phyloP scores from a whole-genome alignment of 768 basidiomycete genomes.

The Rhodotorula kratochvilovae region DNA sequence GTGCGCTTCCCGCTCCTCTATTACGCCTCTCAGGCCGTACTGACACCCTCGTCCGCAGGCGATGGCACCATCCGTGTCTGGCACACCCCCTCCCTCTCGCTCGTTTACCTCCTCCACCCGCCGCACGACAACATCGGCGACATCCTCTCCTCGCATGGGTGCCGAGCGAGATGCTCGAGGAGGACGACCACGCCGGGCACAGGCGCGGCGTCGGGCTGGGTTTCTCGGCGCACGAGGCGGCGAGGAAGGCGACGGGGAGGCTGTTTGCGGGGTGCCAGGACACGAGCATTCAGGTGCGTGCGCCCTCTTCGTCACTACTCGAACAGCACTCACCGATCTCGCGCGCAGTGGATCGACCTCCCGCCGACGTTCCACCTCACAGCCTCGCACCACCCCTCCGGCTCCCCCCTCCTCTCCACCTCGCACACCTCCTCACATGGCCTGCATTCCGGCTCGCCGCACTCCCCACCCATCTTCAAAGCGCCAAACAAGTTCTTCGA shows the following conservation, averaged over 20 bases:
- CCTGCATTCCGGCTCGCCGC: constrained; percentile 10
- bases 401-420: background rate
- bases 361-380: constrained; percentile 27
- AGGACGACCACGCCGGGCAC: background rate
- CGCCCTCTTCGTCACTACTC: rapidly evolving
- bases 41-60: constrained; percentile 26
- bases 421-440: background rate
- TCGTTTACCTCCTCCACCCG: constrained; percentile 48
- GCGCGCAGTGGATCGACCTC: constrained; percentile 37
- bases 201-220: background rate
- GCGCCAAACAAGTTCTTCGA: constrained; percentile 43
- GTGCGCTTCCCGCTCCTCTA: constrained; percentile 24
- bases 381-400: background rate
- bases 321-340: rapidly evolving
- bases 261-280: constrained; percentile 35
- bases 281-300: constrained; percentile 27
- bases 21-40: background rate
- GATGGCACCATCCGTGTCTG: constrained; percentile 49
- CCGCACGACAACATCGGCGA: constrained; percentile 50
- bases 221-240: background rate
- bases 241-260: constrained; percentile 7
- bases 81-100: constrained; percentile 46
- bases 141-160: constrained; percentile 50
- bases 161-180: constrained; percentile 1
- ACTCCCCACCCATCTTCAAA: constrained; percentile 35